Base-by-base conservation (phyloP, 2,329 filamentous ascomycete genomes). In the Epichloe bromicola region DNA sequence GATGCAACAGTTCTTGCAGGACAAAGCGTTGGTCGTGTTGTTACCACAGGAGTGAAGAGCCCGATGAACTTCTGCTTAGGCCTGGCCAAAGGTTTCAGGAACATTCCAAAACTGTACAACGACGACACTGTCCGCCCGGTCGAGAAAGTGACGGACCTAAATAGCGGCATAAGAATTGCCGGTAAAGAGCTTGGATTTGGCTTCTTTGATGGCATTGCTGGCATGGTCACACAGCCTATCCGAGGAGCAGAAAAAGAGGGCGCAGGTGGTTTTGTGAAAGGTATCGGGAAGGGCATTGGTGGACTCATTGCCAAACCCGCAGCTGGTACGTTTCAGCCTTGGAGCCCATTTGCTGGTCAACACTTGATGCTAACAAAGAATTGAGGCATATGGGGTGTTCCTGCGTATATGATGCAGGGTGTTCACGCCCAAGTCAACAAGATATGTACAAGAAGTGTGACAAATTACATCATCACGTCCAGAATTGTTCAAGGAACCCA, bases 1-100 rank as follows among this genome's bases (percentile, higher is more conserved):
- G 82, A 86, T 17, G 75, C 76, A 26, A 82, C 80, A 2, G 69
- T 85, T 12, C 79, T 78, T 45, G 81, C 85, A 7, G 77, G 80
- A 1, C 83, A 80, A 57, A 81, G 83, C 2, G 76, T 89, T 37
- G 76, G 79, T 20, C 79, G 82, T n/a, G 83, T 93, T 46, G 79
- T 90, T 5, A 76, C 77, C 11, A 82, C 85, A n/a, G 80, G 86
- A 5, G 73, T 91, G 53, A 87, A 86, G 58, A 83, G 84, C 2
- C 90, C 89, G 0, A 84, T 93, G 75, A 88, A 95, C 63, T 85
- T 95, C 56, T 87, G 86, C 40, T 69, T 95, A 41, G 86, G 86
- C 1, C 68, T 95, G 38, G 85, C 89, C 0, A 86, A 85, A 64
- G 90, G 90, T 0, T 94, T 95, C 63, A 85, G 91, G 62, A 95